Base-by-base conservation (phyloP, 1,284 basidiomycete genomes). In the Ceratobasidium sp. region DNA sequence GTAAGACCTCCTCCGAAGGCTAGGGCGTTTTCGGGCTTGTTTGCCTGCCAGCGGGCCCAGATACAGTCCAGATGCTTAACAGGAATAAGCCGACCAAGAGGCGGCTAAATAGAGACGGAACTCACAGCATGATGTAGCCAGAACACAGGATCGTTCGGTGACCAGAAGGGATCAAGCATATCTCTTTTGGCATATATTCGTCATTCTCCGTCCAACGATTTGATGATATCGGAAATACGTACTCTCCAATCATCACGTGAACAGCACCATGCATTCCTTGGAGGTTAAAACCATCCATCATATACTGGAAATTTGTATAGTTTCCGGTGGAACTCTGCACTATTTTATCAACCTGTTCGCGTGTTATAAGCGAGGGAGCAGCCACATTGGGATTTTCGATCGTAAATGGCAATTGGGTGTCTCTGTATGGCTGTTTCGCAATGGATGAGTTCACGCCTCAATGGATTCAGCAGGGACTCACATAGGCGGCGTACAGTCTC, bases 61-160 rank as follows among this genome's bases (percentile, higher is more conserved):
- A 72, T 45, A 30, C 72, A 58, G 46, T 73, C 72, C n/a, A 73
- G 53, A 32, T 72, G 45, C 59, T 64, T n/a, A n/a, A 50, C 12
- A n/a, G 5, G 6, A 57, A 14, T 18, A 4, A 53, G 12, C 32
- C 16, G 53, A 57, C 14, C 34, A 14, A 32, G 9, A 50, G 14
- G 12, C 4, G 16, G 2, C 12, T 8, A 5, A 60, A 10, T 10
- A 2, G 4, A 23, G 34, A 43, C 3, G 12, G 9, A 18, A 41
- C 58, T 36, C 43, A 67, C 64, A 12, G 60, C 48, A 21, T 73
- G 72, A 16, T 65, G 72, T 0, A 67, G 48, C 14, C 18, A 73
- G 52, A 73, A 73, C 16, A 73, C n/a, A n/a, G 57, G 28, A 46
- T 71, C 72, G 41, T 73, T 73, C 10, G 72, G 72, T 26, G 72